phyloP scores from a whole-genome alignment of 2,329 filamentous ascomycete species.

The Colletotrichum filicis region DNA sequence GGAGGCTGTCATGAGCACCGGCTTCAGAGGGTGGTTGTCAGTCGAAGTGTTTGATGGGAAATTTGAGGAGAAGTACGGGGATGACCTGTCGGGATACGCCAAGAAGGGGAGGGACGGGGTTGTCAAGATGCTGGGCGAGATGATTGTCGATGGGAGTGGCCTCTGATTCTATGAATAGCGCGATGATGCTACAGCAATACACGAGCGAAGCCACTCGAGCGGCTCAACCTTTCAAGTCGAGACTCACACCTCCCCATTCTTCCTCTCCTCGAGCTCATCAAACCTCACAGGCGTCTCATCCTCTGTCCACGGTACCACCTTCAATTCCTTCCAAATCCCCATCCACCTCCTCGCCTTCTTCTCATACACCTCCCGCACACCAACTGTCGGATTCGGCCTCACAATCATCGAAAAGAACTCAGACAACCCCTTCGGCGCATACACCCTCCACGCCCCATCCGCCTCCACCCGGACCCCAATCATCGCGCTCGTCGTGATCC shows the following conservation, averaged over 20 bases:
- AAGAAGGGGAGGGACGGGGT: constrained; percentile 38
- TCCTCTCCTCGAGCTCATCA: too few species aligned
- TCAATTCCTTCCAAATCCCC: constrained; percentile 43
- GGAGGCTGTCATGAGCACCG: constrained; percentile 73
- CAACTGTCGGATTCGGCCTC: constrained; percentile 45
- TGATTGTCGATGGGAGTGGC: constrained; percentile 17
- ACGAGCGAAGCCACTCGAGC: neutral
- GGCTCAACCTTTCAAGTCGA: neutral
- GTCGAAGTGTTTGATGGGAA: constrained; percentile 66
- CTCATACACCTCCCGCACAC: constrained; percentile 41
- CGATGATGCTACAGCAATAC: too few species aligned
- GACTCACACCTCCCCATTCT: neutral
- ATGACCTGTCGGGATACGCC: constrained; percentile 41
- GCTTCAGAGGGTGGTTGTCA: constrained; percentile 74
- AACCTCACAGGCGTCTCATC: constrained; percentile 1
- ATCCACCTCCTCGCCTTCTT: constrained; percentile 46
- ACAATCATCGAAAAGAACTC: constrained; percentile 48
- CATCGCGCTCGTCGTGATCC: constrained; percentile 49
- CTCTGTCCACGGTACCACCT: constrained; percentile 40
- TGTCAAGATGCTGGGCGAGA: constrained; percentile 25
- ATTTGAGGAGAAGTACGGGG: constrained; percentile 44
- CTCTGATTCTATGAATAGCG: too few species aligned
- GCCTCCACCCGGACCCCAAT: constrained; percentile 42
- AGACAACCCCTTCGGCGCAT: constrained; percentile 48
- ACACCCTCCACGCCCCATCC: constrained; percentile 45